These are phyloP conservation scores for Parafenestella ontariensis DNA, from an alignment of 2,329 filamentous ascomycete genomes.

Conservation along the genomic window DNA sequence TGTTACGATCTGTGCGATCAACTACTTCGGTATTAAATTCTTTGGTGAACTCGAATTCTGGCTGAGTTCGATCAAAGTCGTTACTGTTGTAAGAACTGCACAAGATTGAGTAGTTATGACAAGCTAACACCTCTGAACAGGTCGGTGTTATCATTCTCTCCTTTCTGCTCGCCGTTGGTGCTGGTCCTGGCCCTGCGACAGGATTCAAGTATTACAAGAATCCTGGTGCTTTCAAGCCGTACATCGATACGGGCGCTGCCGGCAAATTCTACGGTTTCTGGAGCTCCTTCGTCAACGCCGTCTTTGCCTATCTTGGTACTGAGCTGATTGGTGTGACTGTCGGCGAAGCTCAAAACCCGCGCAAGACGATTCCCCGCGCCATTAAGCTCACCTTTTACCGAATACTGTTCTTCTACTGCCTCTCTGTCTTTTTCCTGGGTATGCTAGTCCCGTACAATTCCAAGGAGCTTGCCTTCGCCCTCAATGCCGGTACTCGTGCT, in stretches of 20 bases:
- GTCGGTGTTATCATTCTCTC: slow-evolving; percentile 54
- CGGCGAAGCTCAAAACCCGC: slow-evolving; percentile 80
- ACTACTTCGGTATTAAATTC: slow-evolving; percentile 65
- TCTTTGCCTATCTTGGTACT: slow-evolving; percentile 76
- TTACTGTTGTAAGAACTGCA: slow-evolving; percentile 48
- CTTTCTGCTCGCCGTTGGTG: slow-evolving; percentile 54
- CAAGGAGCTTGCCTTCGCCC: slow-evolving; percentile 64
- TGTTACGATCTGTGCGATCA: slow-evolving; percentile 53
- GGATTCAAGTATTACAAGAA: slow-evolving; percentile 56
- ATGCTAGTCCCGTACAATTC: slow-evolving; percentile 79
- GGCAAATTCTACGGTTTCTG: slow-evolving; percentile 61
- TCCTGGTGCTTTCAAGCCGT: slow-evolving; percentile 54
- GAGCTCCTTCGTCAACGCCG: slow-evolving; percentile 76
- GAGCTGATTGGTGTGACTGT: slow-evolving; percentile 81
- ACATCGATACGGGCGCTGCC: slow-evolving; percentile 40
- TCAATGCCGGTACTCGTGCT: slow-evolving; percentile 54
- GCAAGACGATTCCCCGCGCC: slow-evolving; percentile 76
- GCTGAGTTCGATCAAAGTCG: slow-evolving; percentile 56
- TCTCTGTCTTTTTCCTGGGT: slow-evolving; percentile 76
- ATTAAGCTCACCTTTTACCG: slow-evolving; percentile 84
- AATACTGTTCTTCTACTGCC: slow-evolving; percentile 80
- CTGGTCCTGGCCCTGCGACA: slow-evolving; percentile 49
- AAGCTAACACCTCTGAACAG: neutral
- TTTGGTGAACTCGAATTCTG: slow-evolving; percentile 60
- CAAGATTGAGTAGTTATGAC: neutral